Base-by-base conservation (phyloP, 768 basidiomycete genomes). In the Mycena polygramma region DNA sequence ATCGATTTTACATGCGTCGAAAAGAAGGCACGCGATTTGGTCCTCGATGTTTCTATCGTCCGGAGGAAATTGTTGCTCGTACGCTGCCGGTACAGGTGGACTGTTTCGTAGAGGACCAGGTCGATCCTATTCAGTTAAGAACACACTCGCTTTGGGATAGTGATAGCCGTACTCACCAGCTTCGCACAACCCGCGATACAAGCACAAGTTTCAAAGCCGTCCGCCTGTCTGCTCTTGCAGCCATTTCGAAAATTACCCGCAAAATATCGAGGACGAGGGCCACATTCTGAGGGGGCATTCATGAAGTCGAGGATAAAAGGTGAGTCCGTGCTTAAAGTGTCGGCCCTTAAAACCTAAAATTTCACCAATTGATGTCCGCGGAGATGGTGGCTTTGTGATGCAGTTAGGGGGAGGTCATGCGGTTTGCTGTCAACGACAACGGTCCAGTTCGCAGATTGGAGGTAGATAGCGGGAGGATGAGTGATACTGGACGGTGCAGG, bases 221-320 rank as follows among this genome's bases (percentile, higher is more conserved):
- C 49, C 75, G 76, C 48, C 63, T 76, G 64, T 84, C 79, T 17
- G 74, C 46, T 24, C 64, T 66, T 17, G 81, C 78, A 37, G 81
- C 81, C 22, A 76, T 73, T 59, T 84, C 82, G 41, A 84, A 75
- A 17, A 85, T 73, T 22, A 82, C 72, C 30, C 82, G 80, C 22
- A 84, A 68, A 55, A 83, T 71, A 68, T 84, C 84, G 68, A 80
- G 75, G n/a, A 83, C 81, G 66, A 80, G 80, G 62, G 43, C 26
- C 10, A n/a, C 45, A 48, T 55, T 48, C 36, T 22, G 64, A 41
- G 66, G 6, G 49, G 70, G 61, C 55, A 64, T 64, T 60, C 70
- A 67, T 71, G 68, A 63, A 58, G 53, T 22, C 8, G 26, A 13
- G 45, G 10, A 36, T 9, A 13, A 39, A 39, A 46, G 54, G 54